These are phyloP conservation scores for Xylariaceae sp. DNA, from an alignment of 2,329 filamentous ascomycete species.

Conservation along the genomic window DNA sequence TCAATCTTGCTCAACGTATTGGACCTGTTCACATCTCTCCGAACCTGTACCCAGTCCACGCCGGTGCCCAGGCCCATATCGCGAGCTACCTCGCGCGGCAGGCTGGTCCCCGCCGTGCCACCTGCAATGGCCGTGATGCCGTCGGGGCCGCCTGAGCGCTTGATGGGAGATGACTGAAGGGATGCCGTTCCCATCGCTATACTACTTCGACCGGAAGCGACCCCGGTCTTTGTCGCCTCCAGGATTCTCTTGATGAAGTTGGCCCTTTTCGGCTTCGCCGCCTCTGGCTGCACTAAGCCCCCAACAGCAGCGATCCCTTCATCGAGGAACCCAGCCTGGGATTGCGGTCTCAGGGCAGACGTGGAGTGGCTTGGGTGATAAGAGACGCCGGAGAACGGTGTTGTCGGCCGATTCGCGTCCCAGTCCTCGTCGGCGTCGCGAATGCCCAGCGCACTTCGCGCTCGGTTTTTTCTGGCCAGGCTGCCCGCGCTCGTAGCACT, in stretches of 20 bases:
- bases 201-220: constrained; percentile 81
- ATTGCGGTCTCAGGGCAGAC: constrained; percentile 53
- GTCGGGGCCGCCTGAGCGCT: constrained; percentile 37
- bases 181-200: constrained; percentile 58
- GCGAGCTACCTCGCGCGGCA: constrained; percentile 47
- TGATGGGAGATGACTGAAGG: constrained; percentile 38
- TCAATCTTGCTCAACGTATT: constrained; percentile 91
- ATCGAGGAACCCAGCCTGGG: constrained; percentile 60
- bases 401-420: constrained; percentile 52
- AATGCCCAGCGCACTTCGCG: constrained; percentile 61
- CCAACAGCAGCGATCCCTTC: constrained; percentile 68
- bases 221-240: constrained; percentile 88
- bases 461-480: constrained; percentile 65
- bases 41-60: constrained; percentile 95
- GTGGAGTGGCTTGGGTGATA: constrained; percentile 83
- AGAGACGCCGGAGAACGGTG: constrained; percentile 70
- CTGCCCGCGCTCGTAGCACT: constrained; percentile 95
- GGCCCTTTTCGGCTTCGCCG: constrained; percentile 64
- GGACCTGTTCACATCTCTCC: constrained; percentile 89
- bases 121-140: constrained; percentile 43
- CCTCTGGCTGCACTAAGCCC: constrained; percentile 61
- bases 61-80: constrained; percentile 63
- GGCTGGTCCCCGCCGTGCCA: constrained; percentile 32
- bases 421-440: constrained; percentile 42
- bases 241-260: constrained; percentile 96